phyloP scores from a whole-genome alignment of 345 rosid species.

The Syzygium jambos region DNA sequence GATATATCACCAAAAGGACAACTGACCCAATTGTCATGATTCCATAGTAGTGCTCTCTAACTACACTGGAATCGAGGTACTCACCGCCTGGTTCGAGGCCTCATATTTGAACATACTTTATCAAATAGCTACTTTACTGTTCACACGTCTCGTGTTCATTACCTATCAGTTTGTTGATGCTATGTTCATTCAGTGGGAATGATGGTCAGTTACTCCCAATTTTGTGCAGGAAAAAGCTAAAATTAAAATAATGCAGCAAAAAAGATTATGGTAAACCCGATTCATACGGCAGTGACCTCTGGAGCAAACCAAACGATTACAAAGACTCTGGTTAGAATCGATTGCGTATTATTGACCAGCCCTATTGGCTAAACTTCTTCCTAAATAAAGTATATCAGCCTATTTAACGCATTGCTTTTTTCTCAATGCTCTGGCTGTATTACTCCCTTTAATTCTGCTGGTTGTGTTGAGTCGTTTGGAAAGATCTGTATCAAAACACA shows the following conservation, averaged over 20 bases:
- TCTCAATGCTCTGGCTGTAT: not conserved
- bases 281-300: constrained; percentile 63
- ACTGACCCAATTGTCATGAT: not conserved
- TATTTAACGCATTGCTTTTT: not conserved
- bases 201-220: not conserved
- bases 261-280: constrained; percentile 34
- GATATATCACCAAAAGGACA: no score
- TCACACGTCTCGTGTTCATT: not conserved
- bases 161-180: not conserved
- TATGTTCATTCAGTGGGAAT: not conserved
- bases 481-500: not conserved
- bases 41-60: not conserved
- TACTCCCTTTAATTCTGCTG: not conserved
- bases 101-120: not conserved
- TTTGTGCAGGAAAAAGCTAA: constrained; percentile 59
- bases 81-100: no score
- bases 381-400: not conserved
- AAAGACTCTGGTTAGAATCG: constrained; percentile 40
- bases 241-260: constrained; percentile 57
- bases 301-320: constrained; percentile 46
- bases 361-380: not conserved
- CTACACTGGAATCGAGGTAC: not conserved
- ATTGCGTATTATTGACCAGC: not conserved
- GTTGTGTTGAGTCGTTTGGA: not conserved
- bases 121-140: not conserved